Conservation (phyloP, 2,329 filamentous ascomycete species). For the Alternaria hordeiaustralica region DNA sequence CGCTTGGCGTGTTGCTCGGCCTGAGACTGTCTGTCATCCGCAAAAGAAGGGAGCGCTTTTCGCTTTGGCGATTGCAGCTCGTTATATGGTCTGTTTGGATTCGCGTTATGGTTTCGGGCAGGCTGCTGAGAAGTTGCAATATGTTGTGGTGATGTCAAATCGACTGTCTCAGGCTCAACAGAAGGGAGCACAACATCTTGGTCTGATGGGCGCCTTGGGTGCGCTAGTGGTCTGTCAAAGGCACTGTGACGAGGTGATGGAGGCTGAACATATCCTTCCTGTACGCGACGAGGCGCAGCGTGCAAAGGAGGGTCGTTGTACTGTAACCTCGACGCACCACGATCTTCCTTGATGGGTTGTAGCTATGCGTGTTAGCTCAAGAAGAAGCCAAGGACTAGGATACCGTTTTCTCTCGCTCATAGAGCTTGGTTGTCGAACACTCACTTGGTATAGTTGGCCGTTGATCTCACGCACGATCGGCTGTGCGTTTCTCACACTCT, state of each 20-base stretch:
- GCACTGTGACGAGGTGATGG: conserved; percentile 18
- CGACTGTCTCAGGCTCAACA: conserved; percentile 39
- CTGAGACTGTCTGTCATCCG: conserved; percentile 12
- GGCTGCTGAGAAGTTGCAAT: conserved; percentile 5
- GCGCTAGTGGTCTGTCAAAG: conserved; percentile 20
- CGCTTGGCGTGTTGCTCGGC: conserved; percentile 18
- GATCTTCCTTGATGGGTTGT: conserved; percentile 32
- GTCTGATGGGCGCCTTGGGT: conserved; percentile 33
- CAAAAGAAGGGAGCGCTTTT: conserved; percentile 17
- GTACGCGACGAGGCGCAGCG: conserved; percentile 13
- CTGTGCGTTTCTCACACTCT: conserved; percentile 16
- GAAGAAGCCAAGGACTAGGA: conserved; percentile 1
- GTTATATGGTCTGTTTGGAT: conserved; percentile 8
- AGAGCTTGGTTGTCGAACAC: conserved; percentile 24
- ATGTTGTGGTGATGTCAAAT: conserved; percentile 25
- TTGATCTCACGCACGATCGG: conserved; percentile 34
- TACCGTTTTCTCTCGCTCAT: conserved; percentile 20
- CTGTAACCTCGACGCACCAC: conserved; percentile 18
- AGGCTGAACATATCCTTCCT: conserved; percentile 19
- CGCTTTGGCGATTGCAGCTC: conserved; percentile 25
- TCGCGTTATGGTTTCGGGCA: conserved; percentile 9
- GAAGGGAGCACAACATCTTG: conserved; percentile 44
- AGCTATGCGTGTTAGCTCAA: conserved; percentile 38
- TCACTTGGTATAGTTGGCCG: conserved; percentile 45
- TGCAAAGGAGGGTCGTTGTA: conserved; percentile 18